Base-by-base conservation (phyloP, 2,329 filamentous ascomycete species). In the Pestalotiopsis sp. region DNA sequence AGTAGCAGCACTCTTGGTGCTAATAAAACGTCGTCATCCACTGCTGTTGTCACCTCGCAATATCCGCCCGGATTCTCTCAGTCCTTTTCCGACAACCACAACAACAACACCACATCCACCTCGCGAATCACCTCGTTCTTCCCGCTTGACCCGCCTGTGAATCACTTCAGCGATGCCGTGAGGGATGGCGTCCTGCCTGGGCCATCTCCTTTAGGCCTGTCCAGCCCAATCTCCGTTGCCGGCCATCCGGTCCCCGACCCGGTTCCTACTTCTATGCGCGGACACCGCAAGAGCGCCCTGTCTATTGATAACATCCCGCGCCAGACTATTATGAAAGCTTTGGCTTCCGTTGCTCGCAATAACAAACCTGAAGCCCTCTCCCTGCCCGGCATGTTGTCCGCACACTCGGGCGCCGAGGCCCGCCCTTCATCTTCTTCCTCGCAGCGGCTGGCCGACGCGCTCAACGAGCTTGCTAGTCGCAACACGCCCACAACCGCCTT, bases 261-360 rank as follows among this genome's bases (percentile, higher is more conserved):
- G 13, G 41, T 69, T 73, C 78, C 69, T 73, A 78, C 68, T 71
- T 77, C 68, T 75, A 77, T 71, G 68, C 68, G 71, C 67, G 76
- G 76, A 65, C 85, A 85, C 72, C 83, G 81, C 65, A 86, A 84
- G 77, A 85, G 82, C 78, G 80, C 82, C 17, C 83, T 84, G 39
- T 91, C 90, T 12, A 85, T 88, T 77, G 91, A 93, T 75, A 85
- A 86, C 62, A 84, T 95, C 72, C 92, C 93, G 13, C 90, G 90
- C 71, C 93, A 95, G 81, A 95, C 93, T 68, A 90, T 94, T 76
- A 89, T 95, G 84, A 95, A 96, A 82, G 93, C 92, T 5, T 82
- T 95, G 73, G 92, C 92, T 68, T 94, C 92, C 14, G 85, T 88
- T 58, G 83, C 86, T 68, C 86, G 86, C 76, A 87, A 85, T 74